phyloP scores from a whole-genome alignment of 768 basidiomycete species.

The Amylocystis lapponica region DNA sequence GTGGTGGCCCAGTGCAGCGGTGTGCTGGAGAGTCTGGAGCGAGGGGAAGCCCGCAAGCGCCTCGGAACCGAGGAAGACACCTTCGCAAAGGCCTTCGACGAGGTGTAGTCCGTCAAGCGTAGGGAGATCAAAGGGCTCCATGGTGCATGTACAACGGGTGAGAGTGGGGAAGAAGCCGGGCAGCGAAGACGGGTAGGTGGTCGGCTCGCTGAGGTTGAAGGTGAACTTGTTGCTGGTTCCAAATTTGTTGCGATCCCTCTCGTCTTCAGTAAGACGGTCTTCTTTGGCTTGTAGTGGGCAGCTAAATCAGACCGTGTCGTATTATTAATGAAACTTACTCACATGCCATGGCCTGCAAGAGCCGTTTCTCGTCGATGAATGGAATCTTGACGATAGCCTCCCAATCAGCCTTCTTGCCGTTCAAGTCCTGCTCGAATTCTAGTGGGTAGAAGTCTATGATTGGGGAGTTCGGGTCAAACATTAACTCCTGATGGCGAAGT shows the following conservation, averaged over 20 bases:
- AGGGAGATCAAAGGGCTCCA: slow-evolving; percentile 84
- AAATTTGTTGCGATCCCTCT: slow-evolving; percentile 66
- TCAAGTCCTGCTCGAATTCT: slow-evolving; percentile 89
- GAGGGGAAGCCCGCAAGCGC: slow-evolving; percentile 97
- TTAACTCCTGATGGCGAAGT: slow-evolving; percentile 60
- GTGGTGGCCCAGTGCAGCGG: slow-evolving; percentile 72
- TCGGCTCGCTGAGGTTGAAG: slow-evolving; percentile 58
- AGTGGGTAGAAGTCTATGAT: slow-evolving; percentile 93
- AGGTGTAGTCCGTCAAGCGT: slow-evolving; percentile 82
- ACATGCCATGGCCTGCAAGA: slow-evolving; percentile 81
- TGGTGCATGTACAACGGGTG: slow-evolving; percentile 69
- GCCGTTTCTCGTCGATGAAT: slow-evolving; percentile 80
- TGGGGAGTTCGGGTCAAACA: slow-evolving; percentile 78
- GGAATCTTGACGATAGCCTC: slow-evolving; percentile 99
- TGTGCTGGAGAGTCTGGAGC: slow-evolving; percentile 80
- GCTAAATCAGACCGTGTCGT: neutral
- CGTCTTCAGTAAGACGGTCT: slow-evolving; percentile 69
- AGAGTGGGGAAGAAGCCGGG: slow-evolving; percentile 94
- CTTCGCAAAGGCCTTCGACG: slow-evolving; percentile 81
- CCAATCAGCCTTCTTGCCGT: slow-evolving; percentile 99
- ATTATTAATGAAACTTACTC: slow-evolving; percentile 32
- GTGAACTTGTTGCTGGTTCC: slow-evolving; percentile 79
- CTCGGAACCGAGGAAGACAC: slow-evolving; percentile 77
- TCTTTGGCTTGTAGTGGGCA: slow-evolving; percentile 55
- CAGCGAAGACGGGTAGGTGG: slow-evolving; percentile 81